Conservation (phyloP, 169 alveolate species). For the Plasmodium inui region DNA sequence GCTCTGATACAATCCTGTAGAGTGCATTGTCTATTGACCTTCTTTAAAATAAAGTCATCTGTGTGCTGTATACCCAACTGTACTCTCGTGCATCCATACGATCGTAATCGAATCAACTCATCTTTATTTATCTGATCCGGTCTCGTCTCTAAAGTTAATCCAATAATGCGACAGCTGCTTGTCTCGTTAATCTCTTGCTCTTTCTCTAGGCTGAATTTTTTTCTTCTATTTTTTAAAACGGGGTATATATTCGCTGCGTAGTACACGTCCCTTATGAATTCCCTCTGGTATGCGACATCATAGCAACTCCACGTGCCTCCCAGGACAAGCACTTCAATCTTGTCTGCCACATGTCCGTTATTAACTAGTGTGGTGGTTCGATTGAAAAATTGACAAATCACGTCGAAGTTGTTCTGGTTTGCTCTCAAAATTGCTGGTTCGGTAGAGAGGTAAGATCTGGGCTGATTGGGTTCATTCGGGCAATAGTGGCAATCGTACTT, state of each 20-base stretch:
- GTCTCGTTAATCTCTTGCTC: conserved; percentile 82
- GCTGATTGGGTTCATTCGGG: conserved; percentile 97
- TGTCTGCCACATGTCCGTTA: conserved; percentile 94
- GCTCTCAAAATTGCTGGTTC: conserved; percentile 97
- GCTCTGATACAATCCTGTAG: conserved; percentile 88
- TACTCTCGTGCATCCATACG: conserved; percentile 94
- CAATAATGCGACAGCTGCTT: conserved; percentile 81
- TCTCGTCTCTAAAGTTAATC: conserved; percentile 92
- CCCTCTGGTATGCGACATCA: conserved; percentile 91
- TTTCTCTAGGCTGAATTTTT: conserved; percentile 56
- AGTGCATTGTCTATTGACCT: conserved; percentile 89
- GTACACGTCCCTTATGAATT: conserved; percentile 92
- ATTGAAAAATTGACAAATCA: conserved; percentile 92
- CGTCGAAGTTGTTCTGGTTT: conserved; percentile 93
- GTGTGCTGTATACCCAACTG: conserved; percentile 96
- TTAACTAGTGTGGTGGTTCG: conserved; percentile 92
- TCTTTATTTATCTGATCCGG: conserved; percentile 93
- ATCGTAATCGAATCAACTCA: conserved; percentile 88
- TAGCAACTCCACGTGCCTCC: conserved; percentile 97
- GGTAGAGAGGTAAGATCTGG: conserved; percentile 94
- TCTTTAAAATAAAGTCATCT: conserved; percentile 87
- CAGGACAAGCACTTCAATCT: conserved; percentile 93
- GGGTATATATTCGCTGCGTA: conserved; percentile 94
- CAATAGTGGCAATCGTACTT: conserved; percentile 94
- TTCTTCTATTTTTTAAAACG: conserved; percentile 77